Base-by-base conservation (phyloP, 1,139 yeast species). In the Magnusiomyces suaveolens region DNA sequence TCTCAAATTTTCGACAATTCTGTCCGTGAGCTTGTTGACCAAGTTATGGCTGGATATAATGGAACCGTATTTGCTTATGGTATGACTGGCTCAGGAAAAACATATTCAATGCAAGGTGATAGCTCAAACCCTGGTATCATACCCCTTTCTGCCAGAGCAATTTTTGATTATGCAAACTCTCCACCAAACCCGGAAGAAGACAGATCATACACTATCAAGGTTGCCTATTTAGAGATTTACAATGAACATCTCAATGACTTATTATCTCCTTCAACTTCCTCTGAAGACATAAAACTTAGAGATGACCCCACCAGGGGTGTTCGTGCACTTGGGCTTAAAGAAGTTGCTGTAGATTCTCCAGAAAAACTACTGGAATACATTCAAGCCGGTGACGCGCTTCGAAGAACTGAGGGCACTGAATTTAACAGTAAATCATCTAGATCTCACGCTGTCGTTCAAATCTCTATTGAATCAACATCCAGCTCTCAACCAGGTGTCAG, bases 21-120 rank as follows among this genome's bases (percentile, higher is more conserved):
- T 1, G 90, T 89, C 47, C 72, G 77, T 33, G 81, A 80, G 1
- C 73, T 81, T 2, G 83, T 83, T 1, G 83, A 81, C 50, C 90
- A 84, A 60, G 74, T 87, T 44, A 75, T 87, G 59, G 75, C 77
- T 46, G 97, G 97, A 0, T 87, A 85, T 66, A 87, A 89, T 67
- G 92, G 94, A 24, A 83, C 96, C 0, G 83, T 89, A 0, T 70
- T 89, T 49, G 92, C 95, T 1, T 89, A 88, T 67, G 97, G 96
- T 6, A 96, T 87, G 66, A 84, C 95, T 0, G 94, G 95, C 0
- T 79, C 94, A 0, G 96, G 96, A 2, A 89, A 89, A 66, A 90
- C 97, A 0, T 85, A 81, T 65, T 84, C 95, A 1, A 88, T 90
- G 96, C 85, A 85, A 60, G 96, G 96, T 38, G 73, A 77, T 14